These are phyloP conservation scores for Kuraishia molischiana DNA, from an alignment of 805 yeast genomes.

Conservation along the genomic window DNA sequence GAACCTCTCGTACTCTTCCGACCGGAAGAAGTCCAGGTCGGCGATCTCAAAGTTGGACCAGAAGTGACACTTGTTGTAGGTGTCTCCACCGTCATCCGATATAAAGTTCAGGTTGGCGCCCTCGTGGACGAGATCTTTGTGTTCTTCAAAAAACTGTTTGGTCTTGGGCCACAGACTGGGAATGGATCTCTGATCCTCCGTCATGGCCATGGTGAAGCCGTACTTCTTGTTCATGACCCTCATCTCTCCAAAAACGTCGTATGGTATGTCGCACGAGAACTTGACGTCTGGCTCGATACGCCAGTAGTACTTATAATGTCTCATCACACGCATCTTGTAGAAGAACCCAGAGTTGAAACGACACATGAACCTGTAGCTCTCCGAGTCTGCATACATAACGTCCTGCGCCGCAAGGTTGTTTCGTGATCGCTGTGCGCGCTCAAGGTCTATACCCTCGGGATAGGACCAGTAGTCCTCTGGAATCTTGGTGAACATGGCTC, in stretches of 20 bases:
- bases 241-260: conserved; percentile 42
- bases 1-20: conserved; percentile 41
- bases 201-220: conserved; percentile 40
- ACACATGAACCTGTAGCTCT: conserved; percentile 65
- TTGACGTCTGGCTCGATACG: conserved; percentile 45
- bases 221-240: conserved; percentile 33
- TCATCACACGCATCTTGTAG: conserved; percentile 34
- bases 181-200: conserved; percentile 36
- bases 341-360: conserved; percentile 40
- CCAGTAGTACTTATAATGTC: conserved; percentile 45
- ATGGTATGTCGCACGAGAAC: conserved; percentile 40
- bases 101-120: conserved; percentile 30
- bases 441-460: conserved; percentile 31
- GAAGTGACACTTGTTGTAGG: conserved; percentile 47
- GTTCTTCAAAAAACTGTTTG: conserved; percentile 27
- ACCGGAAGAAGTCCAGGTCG: conserved; percentile 45
- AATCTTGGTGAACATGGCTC: conserved; percentile 28
- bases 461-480: conserved; percentile 38
- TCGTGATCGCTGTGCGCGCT: conserved; percentile 19
- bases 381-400: conserved; percentile 50
- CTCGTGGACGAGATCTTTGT: conserved; percentile 26
- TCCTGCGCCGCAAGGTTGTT: conserved; percentile 15
- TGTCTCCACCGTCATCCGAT: conserved; percentile 30
- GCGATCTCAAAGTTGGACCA: conserved; percentile 68
- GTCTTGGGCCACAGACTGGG: conserved; percentile 40